A percentile compares a stretch with the other conserved stretches of the same genome.
Evolutionary conservation across 179 eudicot genomes (phyloP).

Genomic region (Amaranthus tricolor): DNA sequence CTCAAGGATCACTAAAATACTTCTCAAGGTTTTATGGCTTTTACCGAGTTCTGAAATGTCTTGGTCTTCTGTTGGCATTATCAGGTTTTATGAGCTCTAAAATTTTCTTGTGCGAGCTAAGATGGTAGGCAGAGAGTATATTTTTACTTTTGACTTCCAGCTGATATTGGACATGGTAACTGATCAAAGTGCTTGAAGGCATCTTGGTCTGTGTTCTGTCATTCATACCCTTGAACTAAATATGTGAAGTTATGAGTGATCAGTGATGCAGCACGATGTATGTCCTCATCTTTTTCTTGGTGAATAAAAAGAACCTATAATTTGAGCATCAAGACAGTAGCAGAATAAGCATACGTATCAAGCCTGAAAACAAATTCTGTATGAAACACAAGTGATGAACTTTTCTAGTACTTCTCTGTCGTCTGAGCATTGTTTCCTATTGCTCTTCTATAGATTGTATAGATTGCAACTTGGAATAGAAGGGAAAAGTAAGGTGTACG

Average conservation of each 20-base stretch:
- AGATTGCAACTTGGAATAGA: neutral
- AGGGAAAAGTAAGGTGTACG: neutral
- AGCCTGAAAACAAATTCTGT: neutral
- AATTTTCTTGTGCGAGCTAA: neutral
- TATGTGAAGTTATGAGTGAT: neutral
- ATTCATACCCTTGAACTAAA: too few relatives aligned
- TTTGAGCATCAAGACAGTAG: neutral
- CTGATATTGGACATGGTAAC: neutral
- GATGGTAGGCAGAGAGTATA: neutral
- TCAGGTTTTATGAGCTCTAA: neutral
- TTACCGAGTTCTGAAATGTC: neutral
- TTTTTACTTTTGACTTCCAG: neutral
- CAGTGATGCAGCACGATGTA: neutral
- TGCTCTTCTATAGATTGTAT: neutral
- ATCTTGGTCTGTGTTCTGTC: too few relatives aligned
- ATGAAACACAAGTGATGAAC: neutral
- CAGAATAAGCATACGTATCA: neutral
- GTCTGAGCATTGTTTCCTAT: neutral
- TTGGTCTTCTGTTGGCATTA: neutral
- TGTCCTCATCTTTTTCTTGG: neutral
- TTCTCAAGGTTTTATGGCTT: too few relatives aligned
- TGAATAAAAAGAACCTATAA: neutral
- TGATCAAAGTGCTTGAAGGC: neutral
- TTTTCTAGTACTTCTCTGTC: neutral
- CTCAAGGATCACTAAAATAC: too few relatives aligned